Conservation (phyloP, 2,329 filamentous ascomycete genomes). For the Plectosphaerella sp. region DNA sequence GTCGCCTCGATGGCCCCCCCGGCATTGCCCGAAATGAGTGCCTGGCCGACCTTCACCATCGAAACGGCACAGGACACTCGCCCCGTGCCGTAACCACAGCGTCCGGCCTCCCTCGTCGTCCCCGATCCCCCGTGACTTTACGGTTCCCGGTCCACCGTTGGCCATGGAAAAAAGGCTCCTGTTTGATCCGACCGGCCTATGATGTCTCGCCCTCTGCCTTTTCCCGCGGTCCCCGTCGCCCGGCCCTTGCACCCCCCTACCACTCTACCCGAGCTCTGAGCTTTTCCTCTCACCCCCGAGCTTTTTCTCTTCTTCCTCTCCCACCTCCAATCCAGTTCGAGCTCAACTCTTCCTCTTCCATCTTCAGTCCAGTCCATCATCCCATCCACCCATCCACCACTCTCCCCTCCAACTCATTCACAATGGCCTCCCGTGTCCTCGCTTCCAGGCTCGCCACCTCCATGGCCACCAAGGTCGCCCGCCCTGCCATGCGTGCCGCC, state of each 20-base stretch:
- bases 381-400: conserved; percentile 23
- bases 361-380: conserved; percentile 12
- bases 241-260: conserved; percentile 10
- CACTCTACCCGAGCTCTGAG: conserved; percentile 15
- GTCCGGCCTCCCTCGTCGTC: not conserved
- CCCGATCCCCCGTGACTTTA: not conserved
- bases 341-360: conserved; percentile 13
- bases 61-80: not conserved
- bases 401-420: conserved; percentile 50
- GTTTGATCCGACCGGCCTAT: conserved; percentile 11
- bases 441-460: conserved; percentile 73
- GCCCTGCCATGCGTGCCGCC: conserved; percentile 65
- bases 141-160: not conserved
- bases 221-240: conserved; percentile 13
- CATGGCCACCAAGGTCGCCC: conserved; percentile 74
- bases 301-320: conserved; percentile 35
- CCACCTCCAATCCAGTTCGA: conserved; percentile 21
- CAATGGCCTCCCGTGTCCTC: conserved; percentile 79
- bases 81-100: not conserved
- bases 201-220: conserved; percentile 13
- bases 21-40: conserved; percentile 1
- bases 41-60: not conserved
- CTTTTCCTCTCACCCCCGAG: conserved; percentile 27
- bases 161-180: conserved; percentile 3
- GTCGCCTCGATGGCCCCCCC: not conserved